Evolutionary conservation across 169 alveolate species (phyloP).

Genomic region (Plasmodium yoelii): DNA sequence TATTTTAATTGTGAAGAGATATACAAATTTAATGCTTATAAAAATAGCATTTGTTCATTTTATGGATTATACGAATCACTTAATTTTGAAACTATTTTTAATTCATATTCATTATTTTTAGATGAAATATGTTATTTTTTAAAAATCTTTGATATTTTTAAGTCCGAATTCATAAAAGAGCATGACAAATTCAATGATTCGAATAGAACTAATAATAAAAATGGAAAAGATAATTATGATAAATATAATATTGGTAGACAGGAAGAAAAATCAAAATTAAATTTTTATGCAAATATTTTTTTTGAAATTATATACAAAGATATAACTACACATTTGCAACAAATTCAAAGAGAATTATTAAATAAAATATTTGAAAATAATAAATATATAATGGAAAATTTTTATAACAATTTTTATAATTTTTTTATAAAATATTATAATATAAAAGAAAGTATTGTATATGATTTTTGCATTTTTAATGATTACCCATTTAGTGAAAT

Average conservation of each 20-base stretch:
- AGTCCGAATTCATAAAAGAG: conserved; percentile 52
- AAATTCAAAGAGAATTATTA: conserved; percentile 45
- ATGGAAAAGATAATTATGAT: background rate
- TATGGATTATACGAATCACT: conserved; percentile 26
- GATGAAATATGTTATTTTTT: conserved; percentile 34
- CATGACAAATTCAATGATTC: conserved; percentile 15
- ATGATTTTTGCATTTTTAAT: conserved; percentile 45
- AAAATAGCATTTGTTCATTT: conserved; percentile 44
- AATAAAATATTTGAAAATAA: conserved; percentile 4
- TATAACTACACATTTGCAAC: conserved; percentile 34
- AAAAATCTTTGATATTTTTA: conserved; percentile 47
- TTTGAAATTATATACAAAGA: conserved; percentile 74
- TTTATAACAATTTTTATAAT: conserved; percentile 34
- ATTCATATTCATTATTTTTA: conserved; percentile 22
- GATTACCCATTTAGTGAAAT: conserved; percentile 72
- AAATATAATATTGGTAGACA: background rate
- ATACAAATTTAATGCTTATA: conserved; percentile 25
- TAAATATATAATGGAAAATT: conserved; percentile 10
- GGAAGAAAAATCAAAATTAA: conserved; percentile 3
- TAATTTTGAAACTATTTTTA: conserved; percentile 27
- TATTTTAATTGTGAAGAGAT: conserved; percentile 1
- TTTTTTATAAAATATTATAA: conserved; percentile 42
- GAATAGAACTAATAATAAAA: background rate
- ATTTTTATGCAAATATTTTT: conserved; percentile 50
- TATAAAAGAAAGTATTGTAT: conserved; percentile 58